Base-by-base conservation (phyloP, 345 rosid genomes). In the Eutrema yunnanense region DNA sequence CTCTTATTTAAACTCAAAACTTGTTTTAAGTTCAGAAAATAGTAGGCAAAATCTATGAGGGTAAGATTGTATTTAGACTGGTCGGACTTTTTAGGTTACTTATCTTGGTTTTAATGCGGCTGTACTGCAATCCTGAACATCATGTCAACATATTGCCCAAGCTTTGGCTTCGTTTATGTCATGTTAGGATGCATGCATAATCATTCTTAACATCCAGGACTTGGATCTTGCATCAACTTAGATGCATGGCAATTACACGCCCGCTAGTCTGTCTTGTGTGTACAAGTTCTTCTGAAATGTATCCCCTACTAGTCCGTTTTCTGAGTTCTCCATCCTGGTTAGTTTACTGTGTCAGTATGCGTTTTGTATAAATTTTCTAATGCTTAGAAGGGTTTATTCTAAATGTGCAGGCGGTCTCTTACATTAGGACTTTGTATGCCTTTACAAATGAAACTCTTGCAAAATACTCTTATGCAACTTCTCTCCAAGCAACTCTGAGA, bases 361-460 rank as follows among this genome's bases (percentile, higher is more conserved):
- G 9, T 48, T 10, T 8, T 63, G 48, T 32, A 19, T 47, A 10
- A 22, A 40, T 54, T 11, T 70, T 55, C 38, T 71, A 55, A 56
- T 19, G 52, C 47, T 77, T 34, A 30, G 48, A 69, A 70, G 40
- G 34, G 10, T 43, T 57, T 51, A 65, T 65, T 51, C 13, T 65
- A 44, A 68, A 65, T 75, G 16, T 83, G 90, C 97, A 92, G 99
- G 97, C 97, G 16, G 85, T 95, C 77, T 95, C 97, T 52, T 92
- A 84, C 70, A 70, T 84, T 73, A 87, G 92, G 83, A 95, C 99
- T 52, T 84, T 95, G 53, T 92, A 87, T 88, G 98, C 98, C 56
- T 95, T 95, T 82, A 95, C 99, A 42, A 95, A 95, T 82, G 99
- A 92, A 84, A 92, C 96, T 69, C 73, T 92, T 84, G 99, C 99